Base-by-base conservation (phyloP, 2,329 filamentous ascomycete genomes). In the Taxawa tesnikishii region DNA sequence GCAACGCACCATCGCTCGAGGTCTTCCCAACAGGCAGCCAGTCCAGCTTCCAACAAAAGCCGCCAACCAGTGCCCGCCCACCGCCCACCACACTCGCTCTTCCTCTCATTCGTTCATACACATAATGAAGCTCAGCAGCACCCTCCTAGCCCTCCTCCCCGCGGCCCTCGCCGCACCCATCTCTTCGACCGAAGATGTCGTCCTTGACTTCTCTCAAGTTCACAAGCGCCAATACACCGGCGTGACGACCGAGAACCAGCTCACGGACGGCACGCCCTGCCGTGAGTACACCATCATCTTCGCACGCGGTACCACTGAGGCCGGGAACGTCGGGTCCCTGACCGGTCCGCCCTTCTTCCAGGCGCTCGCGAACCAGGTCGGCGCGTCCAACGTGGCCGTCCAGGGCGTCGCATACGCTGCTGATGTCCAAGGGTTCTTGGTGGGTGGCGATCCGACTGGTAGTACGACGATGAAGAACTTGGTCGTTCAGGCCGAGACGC, bases 221-320 rank as follows among this genome's bases (percentile, higher is more conserved):
- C n/a, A 8, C 19, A 23, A 23, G n/a, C 19, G 19, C 19, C 19
- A 23, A 23, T 23, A 29, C 27, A 12, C 17, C 5, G 8, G 12
- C 12, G 15, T 6, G 5, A 15, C 15, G 13, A 28, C 27, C 28
- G 31, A 26, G 35, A 39, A 42, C 33, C 33, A 42, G 14, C 32
- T 42, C n/a, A 14, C 28, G 13, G 34, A 39, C 28, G 37, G 37
- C 27, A 38, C 39, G 15, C 28, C 37, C n/a, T 41, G 39, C 34
- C 37, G 37, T 17, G 32, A 19, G 6, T 7, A 11, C 39, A 71
- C 68, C 3, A 49, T 73, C 29, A 61, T 74, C 41, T 73, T 68
- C 40, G 69, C 69, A 9, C 62, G 69, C 10, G 70, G 70, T 6
- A 73, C 69, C 5, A 61, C 59, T 3, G 66, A 73, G 45, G 17